phyloP scores from a whole-genome alignment of 2,329 filamentous ascomycete species.

The Huntiella omanensis region DNA sequence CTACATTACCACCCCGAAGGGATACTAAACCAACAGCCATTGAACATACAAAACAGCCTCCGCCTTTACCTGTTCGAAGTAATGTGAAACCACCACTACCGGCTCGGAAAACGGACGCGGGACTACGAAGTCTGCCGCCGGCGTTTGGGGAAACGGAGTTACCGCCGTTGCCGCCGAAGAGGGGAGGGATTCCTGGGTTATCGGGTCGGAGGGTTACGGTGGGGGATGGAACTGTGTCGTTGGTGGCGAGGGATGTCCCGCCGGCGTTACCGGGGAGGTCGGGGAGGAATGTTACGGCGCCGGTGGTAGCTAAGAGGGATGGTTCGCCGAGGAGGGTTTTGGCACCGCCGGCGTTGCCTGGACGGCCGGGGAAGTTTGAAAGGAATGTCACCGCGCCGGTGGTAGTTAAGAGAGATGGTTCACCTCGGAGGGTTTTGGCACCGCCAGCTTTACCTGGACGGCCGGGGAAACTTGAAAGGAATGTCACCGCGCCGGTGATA shows the following conservation, averaged over 20 bases:
- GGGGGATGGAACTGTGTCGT: constrained; percentile 10
- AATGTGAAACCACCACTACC: constrained; percentile 20
- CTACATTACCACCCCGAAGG: background rate
- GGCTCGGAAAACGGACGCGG: constrained; percentile 12
- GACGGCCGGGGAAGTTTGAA: background rate
- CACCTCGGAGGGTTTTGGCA: background rate
- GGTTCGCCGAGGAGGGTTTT: background rate
- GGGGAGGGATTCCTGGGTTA: constrained; percentile 12
- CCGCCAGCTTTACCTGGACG: background rate
- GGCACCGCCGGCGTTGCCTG: background rate
- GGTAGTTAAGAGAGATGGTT: too few species aligned
- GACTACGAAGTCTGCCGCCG: constrained; percentile 32
- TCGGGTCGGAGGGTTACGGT: constrained; percentile 6
- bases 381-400: background rate
- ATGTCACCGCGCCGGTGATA: constrained; percentile 11
- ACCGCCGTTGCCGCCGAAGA: constrained; percentile 14
- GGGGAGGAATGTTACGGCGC: constrained; percentile 17
- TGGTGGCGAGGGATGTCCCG: constrained; percentile 13
- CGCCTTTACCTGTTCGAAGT: constrained; percentile 1
- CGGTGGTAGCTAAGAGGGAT: background rate
- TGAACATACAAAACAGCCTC: constrained; percentile 13
- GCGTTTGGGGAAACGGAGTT: constrained; percentile 30
- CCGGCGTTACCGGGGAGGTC: constrained; percentile 17
- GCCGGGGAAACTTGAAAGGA: constrained; percentile 14
- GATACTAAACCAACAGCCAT: background rate